A percentile compares a stretch with the other conserved stretches of the same genome.
Conservation (phyloP, 108 stramenopile species). For the Fistulifera solaris region DNA sequence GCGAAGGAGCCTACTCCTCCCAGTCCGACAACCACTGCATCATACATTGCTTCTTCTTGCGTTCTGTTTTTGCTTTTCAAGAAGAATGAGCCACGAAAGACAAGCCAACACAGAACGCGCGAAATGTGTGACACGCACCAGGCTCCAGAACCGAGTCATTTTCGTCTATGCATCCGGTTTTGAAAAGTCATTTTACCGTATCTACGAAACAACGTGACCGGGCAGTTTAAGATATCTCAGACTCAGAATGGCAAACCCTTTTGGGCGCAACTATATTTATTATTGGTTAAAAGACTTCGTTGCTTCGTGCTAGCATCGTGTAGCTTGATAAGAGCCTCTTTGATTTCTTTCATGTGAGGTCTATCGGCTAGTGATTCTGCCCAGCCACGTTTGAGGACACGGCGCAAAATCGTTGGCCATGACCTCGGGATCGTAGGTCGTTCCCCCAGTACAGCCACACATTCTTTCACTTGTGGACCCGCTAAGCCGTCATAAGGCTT, state of each 20-base stretch:
- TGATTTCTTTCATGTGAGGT: conserved; percentile 30
- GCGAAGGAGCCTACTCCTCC: conserved; percentile 45
- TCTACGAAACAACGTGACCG: no score
- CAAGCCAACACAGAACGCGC: no score
- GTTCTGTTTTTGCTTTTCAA: background rate
- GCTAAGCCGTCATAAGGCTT: conserved; percentile 44
- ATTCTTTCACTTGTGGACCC: conserved; percentile 45
- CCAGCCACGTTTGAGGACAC: conserved; percentile 38
- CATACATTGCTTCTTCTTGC: conserved; percentile 12
- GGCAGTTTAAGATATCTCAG: no score
- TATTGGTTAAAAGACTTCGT: no score
- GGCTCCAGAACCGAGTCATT: no score
- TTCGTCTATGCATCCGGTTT: no score
- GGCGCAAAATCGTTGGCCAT: conserved; percentile 34
- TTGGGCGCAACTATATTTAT: no score
- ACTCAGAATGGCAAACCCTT: no score
- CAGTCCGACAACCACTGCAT: conserved; percentile 31
- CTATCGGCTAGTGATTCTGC: conserved; percentile 24
- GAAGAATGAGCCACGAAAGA: no score
- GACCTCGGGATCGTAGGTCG: conserved; percentile 37
- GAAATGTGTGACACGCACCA: no score
- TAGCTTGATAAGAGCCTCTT: conserved; percentile 23
- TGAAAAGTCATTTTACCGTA: no score
- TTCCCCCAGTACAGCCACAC: conserved; percentile 38
- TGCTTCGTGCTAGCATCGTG: conserved; percentile 17